Evolutionary conservation across 129 eudicot species (phyloP), one percentile per base, ranked within the genome.

Genomic region (Saposhnikovia divaricata): DNA sequence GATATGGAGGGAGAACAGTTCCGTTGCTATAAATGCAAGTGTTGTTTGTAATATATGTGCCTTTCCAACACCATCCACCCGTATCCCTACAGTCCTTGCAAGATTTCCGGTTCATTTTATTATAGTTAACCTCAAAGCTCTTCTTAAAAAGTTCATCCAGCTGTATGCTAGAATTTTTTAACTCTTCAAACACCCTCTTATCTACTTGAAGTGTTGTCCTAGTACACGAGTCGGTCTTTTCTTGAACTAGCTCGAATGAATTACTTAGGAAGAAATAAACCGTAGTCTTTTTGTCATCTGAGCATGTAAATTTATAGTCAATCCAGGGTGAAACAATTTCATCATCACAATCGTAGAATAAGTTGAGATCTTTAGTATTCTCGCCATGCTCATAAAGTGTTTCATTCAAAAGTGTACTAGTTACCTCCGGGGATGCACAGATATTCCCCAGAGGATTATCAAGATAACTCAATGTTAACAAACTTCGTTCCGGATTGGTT

Each of bases 81-180:
- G 69, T 61, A 14, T 0, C 1, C 48, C 9, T 39, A 7, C 75
- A 71, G 25, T 39, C 75, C 0, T 0, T 1, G 46, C 75, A 71
- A 37, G 75, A 28, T 16, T 0, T 71, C 9, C 5, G 0, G 46
- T 9, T 71, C 4, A 9, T 61, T 61, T 0, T 0, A 16, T 39
- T 15, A 18, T 71, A 71, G n/a, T 15, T 31, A 71, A 71, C 75
- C 23, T 31, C 73, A 68, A 68, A 68, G 42, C 73, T 68, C 73
- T 9, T 68, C 0, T 34, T 15, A 1, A 71, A 71, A 71, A 71
- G 46, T 39, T 40, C 10, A 0, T 39, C 25, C 28, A 1, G 27
- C 11, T 71, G n/a, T 19, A 6, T 16, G 1, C 9, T 6, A 13
- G 13, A 0, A 38, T 7, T 37, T 39, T 18, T 34, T 7, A 71